phyloP scores from a whole-genome alignment of 2,329 filamentous ascomycete genomes.

The Ascochyta lentis region DNA sequence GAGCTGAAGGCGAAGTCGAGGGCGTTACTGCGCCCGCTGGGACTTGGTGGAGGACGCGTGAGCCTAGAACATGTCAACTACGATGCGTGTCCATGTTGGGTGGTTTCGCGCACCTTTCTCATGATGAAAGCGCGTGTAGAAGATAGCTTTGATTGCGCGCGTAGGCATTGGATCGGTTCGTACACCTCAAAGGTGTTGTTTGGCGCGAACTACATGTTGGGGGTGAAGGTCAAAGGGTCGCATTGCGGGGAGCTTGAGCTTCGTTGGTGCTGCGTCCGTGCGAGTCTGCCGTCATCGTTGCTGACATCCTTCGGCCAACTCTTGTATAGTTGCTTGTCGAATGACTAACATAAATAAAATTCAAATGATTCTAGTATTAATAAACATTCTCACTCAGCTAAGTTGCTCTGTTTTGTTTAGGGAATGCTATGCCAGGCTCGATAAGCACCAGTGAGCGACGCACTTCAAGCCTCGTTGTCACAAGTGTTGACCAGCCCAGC shows the following conservation, averaged over 20 bases:
- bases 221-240: neutral
- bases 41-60: conserved; percentile 69
- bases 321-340: too few species aligned
- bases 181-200: conserved; percentile 7
- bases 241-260: conserved; percentile 15
- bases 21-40: conserved; percentile 64
- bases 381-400: too few species aligned
- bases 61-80: conserved; percentile 54
- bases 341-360: too few species aligned
- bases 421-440: too few species aligned
- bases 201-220: conserved; percentile 8
- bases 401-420: too few species aligned
- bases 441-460: too few species aligned
- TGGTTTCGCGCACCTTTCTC: conserved; percentile 47
- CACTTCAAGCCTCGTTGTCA: too few species aligned
- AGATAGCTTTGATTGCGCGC: conserved; percentile 65
- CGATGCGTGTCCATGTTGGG: neutral
- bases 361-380: too few species aligned
- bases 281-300: neutral
- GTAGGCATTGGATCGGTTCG: conserved; percentile 38
- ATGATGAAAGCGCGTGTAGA: conserved; percentile 71
- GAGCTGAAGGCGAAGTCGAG: conserved; percentile 50
- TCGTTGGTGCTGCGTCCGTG: conserved; percentile 6
- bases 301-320: too few species aligned
- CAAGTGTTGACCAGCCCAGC: too few species aligned